Percentiles rank a stretch among this genome's conserved stretches.
These are phyloP conservation scores for Nemania bipapillata DNA, from an alignment of 2,329 filamentous ascomycete genomes.

Conservation along the genomic window DNA sequence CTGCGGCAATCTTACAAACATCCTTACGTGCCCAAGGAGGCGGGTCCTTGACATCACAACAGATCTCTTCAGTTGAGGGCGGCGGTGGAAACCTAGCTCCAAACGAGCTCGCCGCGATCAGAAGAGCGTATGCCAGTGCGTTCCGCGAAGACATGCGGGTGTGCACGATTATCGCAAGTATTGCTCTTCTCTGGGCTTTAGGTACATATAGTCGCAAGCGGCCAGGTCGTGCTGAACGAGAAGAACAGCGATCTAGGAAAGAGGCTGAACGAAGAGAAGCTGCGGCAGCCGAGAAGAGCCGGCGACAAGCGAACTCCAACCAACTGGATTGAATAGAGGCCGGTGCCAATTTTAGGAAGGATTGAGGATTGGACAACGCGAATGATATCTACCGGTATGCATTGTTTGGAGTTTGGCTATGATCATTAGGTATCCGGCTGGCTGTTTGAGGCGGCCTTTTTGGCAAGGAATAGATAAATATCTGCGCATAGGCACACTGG, in stretches of 20 bases:
- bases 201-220: slow-evolving; percentile 55
- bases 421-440: neutral
- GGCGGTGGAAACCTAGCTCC: slow-evolving; percentile 41
- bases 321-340: neutral
- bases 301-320: neutral
- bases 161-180: slow-evolving; percentile 56
- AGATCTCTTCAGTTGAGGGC: slow-evolving; percentile 45
- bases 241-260: slow-evolving; percentile 43
- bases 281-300: neutral
- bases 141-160: slow-evolving; percentile 61
- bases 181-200: slow-evolving; percentile 55
- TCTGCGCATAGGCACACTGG: too few relatives aligned
- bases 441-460: neutral
- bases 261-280: slow-evolving; percentile 44
- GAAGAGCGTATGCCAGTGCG: slow-evolving; percentile 57
- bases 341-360: neutral
- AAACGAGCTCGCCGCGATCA: slow-evolving; percentile 50
- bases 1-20: slow-evolving; percentile 59
- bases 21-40: slow-evolving; percentile 49
- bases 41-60: slow-evolving; percentile 46
- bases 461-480: too few relatives aligned
- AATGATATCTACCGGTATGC: neutral
- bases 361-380: neutral
- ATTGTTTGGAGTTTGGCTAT: slow-evolving; percentile 17
- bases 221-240: slow-evolving; percentile 46